Conservation (phyloP, 257 asterid genomes). For the Ballota nigra region DNA sequence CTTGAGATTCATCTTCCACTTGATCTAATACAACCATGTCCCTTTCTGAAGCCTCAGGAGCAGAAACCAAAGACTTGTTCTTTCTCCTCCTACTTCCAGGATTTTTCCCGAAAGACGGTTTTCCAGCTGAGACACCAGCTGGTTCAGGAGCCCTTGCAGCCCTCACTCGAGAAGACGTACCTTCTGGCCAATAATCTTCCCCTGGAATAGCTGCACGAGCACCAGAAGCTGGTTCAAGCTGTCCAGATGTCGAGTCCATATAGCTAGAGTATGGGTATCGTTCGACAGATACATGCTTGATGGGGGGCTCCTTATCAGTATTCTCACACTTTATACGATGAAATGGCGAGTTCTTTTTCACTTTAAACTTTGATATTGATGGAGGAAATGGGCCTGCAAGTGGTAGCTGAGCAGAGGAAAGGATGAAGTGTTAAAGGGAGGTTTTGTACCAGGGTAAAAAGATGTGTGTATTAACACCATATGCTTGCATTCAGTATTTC, state of each 20-base stretch:
- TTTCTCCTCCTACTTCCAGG: constrained; percentile 94
- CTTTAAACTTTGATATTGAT: constrained; percentile 27
- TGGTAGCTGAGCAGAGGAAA: constrained; percentile 34
- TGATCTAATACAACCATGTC: constrained; percentile 34
- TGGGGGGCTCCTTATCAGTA: constrained; percentile 39
- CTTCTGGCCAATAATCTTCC: constrained; percentile 92
- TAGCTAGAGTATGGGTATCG: constrained; percentile 73
- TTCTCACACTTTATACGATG: constrained; percentile 73
- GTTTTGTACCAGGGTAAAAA: neutral
- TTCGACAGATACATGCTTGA: constrained; percentile 61
- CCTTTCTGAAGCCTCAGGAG: constrained; percentile 40
- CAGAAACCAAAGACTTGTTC: constrained; percentile 46
- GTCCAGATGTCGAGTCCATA: constrained; percentile 91
- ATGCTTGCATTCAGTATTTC: neutral
- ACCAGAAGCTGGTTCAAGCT: constrained; percentile 94
- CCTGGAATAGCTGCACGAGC: constrained; percentile 93
- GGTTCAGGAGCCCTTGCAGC: constrained; percentile 96
- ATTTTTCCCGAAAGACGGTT: constrained; percentile 75
- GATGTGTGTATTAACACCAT: neutral
- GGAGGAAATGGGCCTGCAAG: constrained; percentile 31
- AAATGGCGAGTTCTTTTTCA: constrained; percentile 31
- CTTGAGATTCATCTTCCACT: constrained; percentile 40
- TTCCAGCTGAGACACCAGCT: constrained; percentile 61
- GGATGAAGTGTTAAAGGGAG: neutral
- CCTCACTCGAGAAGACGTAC: constrained; percentile 73